These are phyloP conservation scores for Apiotrichum gamsii DNA, from an alignment of 1,284 basidiomycete species.

Conservation along the genomic window DNA sequence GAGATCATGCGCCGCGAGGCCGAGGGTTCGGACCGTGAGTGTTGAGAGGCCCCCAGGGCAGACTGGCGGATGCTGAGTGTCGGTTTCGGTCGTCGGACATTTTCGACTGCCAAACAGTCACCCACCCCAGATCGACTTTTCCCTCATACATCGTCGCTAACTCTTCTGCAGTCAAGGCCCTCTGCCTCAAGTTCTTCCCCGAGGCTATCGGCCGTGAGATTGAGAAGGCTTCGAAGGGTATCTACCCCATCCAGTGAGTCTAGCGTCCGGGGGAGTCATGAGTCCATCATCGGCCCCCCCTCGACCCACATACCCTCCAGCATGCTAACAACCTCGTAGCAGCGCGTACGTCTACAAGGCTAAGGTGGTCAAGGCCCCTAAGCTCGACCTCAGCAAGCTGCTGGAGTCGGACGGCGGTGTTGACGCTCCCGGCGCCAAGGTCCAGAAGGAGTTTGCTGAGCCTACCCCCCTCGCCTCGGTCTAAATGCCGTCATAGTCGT, in stretches of 20 bases:
- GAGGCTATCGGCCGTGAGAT: conserved; percentile 99
- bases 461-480: conserved; percentile 48
- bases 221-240: conserved; percentile 77
- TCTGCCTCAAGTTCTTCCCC: conserved; percentile 97
- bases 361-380: conserved; percentile 92
- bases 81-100: too few relatives aligned
- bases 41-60: too few relatives aligned
- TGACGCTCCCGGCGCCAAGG: conserved; percentile 54
- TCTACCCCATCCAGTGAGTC: conserved; percentile 58
- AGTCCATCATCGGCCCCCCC: too few relatives aligned
- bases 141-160: too few relatives aligned
- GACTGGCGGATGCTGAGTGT: too few relatives aligned
- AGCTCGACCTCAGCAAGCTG: conserved; percentile 91
- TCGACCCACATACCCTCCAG: too few relatives aligned
- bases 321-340: too few relatives aligned
- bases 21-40: conserved; percentile 84
- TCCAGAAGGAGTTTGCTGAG: conserved; percentile 49
- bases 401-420: conserved; percentile 94
- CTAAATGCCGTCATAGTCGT: conserved; percentile 27
- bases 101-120: too few relatives aligned
- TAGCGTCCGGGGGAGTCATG: too few relatives aligned
- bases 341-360: conserved; percentile 95
- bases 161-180: too few relatives aligned
- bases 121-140: too few relatives aligned
- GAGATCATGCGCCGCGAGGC: conserved; percentile 99